These are phyloP conservation scores for Fusarium sarcochroum DNA, from an alignment of 2,329 filamentous ascomycete species.

Conservation along the genomic window DNA sequence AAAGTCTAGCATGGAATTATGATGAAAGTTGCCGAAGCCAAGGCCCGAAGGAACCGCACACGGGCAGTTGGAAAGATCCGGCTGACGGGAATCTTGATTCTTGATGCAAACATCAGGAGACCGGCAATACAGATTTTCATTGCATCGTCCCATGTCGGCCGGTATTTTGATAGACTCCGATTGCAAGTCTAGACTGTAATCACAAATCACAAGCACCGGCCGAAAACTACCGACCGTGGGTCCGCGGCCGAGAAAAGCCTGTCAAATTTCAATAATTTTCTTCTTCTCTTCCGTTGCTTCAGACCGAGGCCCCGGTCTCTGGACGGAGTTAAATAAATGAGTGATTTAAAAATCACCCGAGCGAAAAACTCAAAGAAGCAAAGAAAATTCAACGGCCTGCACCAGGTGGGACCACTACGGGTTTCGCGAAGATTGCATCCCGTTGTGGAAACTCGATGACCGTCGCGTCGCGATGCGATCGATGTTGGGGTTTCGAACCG, in stretches of 20 bases:
- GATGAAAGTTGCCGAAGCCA: slow-evolving; percentile 3
- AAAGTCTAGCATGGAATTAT: neutral
- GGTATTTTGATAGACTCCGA: slow-evolving; percentile 25
- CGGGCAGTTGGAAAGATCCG: slow-evolving; percentile 30
- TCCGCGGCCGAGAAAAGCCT: slow-evolving; percentile 19
- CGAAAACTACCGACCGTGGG: slow-evolving; percentile 45
- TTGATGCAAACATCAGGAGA: slow-evolving; percentile 32
- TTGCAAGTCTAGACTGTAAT: slow-evolving; percentile 15
- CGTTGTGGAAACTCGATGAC: slow-evolving; percentile 30
- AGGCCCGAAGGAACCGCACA: slow-evolving; percentile 7
- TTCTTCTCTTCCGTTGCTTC: neutral
- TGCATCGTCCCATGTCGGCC: slow-evolving; percentile 37
- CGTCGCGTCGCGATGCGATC: slow-evolving; percentile 17
- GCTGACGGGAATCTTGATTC: slow-evolving; percentile 21
- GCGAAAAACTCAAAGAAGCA: slow-evolving; percentile 21
- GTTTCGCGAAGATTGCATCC: slow-evolving; percentile 28
- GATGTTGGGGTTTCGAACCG: slow-evolving; percentile 12
- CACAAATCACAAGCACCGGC: slow-evolving; percentile 38
- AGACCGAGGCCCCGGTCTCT: slow-evolving; percentile 8
- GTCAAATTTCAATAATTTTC: slow-evolving; percentile 1
- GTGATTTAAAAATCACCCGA: slow-evolving; percentile 32
- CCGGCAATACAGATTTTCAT: slow-evolving; percentile 22
- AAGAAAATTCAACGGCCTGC: slow-evolving; percentile 11
- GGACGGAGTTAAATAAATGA: slow-evolving; percentile 17
- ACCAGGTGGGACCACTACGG: slow-evolving; percentile 35